Percentiles rank a stretch among this genome's conserved stretches.
These are phyloP conservation scores for Beauveria australis DNA, from an alignment of 2,329 filamentous ascomycete species.

Conservation along the genomic window DNA sequence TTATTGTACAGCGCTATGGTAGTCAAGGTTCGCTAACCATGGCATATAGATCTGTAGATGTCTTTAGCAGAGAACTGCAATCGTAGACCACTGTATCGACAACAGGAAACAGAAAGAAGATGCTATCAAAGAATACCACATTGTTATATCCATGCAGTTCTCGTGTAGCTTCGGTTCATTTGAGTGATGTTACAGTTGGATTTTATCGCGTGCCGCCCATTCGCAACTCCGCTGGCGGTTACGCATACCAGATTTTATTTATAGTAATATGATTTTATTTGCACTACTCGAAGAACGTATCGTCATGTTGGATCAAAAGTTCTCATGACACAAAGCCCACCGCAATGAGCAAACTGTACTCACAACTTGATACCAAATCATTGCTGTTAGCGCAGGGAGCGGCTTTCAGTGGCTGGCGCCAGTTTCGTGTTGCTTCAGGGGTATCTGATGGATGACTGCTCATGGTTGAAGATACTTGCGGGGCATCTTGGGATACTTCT, in stretches of 20 bases:
- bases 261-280: too few relatives aligned
- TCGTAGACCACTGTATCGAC: neutral
- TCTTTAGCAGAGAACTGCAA: neutral
- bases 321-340: neutral
- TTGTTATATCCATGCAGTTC: neutral
- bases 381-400: neutral
- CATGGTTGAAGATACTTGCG: neutral
- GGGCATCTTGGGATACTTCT: neutral
- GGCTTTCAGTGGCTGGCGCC: neutral
- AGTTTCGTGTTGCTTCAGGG: conserved; percentile 10
- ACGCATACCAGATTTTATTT: too few relatives aligned
- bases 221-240: too few relatives aligned
- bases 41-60: neutral
- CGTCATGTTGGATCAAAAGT: neutral
- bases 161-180: too few relatives aligned
- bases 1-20: neutral
- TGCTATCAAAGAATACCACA: neutral
- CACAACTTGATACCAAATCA: neutral
- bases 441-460: neutral
- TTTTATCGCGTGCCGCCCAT: too few relatives aligned
- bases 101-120: neutral
- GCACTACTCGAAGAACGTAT: too few relatives aligned
- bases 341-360: neutral
- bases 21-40: conserved; percentile 1
- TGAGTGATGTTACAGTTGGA: too few relatives aligned